Evolutionary conservation across 441 rosid species (phyloP).

Genomic region (Daphne laureola): DNA sequence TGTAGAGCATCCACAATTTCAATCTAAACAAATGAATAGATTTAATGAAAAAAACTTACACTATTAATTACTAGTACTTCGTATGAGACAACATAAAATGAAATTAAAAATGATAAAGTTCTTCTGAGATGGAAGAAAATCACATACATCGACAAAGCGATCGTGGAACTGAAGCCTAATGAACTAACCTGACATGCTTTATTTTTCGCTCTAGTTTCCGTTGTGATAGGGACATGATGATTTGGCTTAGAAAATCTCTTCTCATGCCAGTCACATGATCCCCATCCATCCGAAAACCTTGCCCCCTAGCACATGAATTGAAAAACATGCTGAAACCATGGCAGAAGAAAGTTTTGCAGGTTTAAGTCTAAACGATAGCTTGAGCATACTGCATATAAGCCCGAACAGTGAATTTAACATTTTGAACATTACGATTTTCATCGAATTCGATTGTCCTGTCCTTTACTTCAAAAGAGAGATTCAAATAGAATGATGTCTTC

Average conservation of each 20-base stretch:
- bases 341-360: neutral
- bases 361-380: neutral
- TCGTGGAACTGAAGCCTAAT: too few relatives aligned
- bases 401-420: slow-evolving; percentile 80
- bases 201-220: slow-evolving; percentile 93
- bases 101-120: too few relatives aligned
- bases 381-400: slow-evolving; percentile 84
- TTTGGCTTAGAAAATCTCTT: slow-evolving; percentile 82
- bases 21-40: too few relatives aligned
- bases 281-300: slow-evolving; percentile 93
- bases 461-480: slow-evolving; percentile 74
- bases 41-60: too few relatives aligned
- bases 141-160: too few relatives aligned
- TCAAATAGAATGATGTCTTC: slow-evolving; percentile 88
- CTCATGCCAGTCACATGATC: slow-evolving; percentile 86
- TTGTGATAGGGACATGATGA: slow-evolving; percentile 87
- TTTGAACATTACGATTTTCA: slow-evolving; percentile 77
- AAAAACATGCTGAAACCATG: slow-evolving; percentile 6
- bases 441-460: slow-evolving; percentile 88
- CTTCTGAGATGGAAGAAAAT: too few relatives aligned
- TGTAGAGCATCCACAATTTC: too few relatives aligned
- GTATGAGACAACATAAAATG: too few relatives aligned
- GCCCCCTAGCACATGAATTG: slow-evolving; percentile 51
- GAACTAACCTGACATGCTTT: slow-evolving; percentile 80
- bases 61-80: too few relatives aligned